phyloP scores from a whole-genome alignment of 192 early-diverging fungal genomes.

The Chytriomyces sp. region DNA sequence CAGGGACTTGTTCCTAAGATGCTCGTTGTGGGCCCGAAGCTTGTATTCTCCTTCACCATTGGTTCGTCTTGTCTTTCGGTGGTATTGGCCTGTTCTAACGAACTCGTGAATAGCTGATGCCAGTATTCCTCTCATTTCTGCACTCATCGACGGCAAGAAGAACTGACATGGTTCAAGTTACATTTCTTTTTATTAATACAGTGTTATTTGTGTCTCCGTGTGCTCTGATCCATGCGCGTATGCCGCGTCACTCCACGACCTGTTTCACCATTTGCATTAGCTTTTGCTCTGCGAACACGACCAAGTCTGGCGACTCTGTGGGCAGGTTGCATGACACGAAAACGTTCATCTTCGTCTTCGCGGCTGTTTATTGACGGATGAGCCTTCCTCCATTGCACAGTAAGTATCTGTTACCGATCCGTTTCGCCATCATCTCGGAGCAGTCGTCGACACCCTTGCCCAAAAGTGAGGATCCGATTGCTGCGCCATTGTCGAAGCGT shows the following conservation, averaged over 20 bases:
- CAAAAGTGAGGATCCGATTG: background rate
- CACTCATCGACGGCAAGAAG: constrained; percentile 21
- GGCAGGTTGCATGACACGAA: constrained; percentile 16
- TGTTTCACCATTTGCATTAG: background rate
- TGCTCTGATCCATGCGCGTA: too few species aligned
- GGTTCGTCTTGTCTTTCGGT: constrained; percentile 53
- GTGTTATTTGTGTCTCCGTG: too few species aligned
- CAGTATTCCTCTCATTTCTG: constrained; percentile 12
- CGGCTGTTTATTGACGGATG: background rate
- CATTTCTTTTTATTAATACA: background rate
- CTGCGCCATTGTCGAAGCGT: constrained; percentile 8
- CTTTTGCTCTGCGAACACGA: constrained; percentile 4
- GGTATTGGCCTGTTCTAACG: background rate
- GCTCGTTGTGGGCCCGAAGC: constrained; percentile 85
- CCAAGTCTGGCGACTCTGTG: background rate
- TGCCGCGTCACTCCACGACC: background rate
- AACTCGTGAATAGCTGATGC: constrained; percentile 1
- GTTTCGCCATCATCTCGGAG: background rate
- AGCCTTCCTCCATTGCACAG: background rate
- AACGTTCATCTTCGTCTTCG: constrained; percentile 4
- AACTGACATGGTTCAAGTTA: background rate
- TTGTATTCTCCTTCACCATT: constrained; percentile 96
- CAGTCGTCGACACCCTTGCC: background rate
- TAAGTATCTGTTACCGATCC: constrained; percentile 2
- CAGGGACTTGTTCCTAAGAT: constrained; percentile 62